phyloP scores from a whole-genome alignment of 495 filamentous ascomycete species.

The Jackrogersella multiformis region DNA sequence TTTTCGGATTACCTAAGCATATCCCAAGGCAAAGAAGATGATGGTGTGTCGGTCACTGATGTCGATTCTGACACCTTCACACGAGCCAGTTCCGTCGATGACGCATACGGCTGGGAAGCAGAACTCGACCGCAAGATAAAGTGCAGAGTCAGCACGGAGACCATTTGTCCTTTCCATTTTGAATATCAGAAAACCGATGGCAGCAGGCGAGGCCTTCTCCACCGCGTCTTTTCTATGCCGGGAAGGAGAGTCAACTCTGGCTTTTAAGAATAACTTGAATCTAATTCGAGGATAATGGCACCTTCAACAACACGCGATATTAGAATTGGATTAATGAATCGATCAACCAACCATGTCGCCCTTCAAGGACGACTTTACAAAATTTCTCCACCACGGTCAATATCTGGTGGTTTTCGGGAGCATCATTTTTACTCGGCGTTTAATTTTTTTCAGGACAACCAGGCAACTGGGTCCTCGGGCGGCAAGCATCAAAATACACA shows the following conservation, averaged over 20 bases:
- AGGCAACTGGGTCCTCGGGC: constrained; percentile 37
- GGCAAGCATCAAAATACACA: constrained; percentile 42
- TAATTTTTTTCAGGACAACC: constrained; percentile 18
- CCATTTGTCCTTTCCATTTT: constrained; percentile 21
- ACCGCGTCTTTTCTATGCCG: constrained; percentile 52
- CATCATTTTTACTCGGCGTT: constrained; percentile 39
- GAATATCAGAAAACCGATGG: constrained; percentile 45
- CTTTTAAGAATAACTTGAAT: constrained; percentile 15
- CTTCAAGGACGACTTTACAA: constrained; percentile 3
- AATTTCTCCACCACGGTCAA: constrained; percentile 12
- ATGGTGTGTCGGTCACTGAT: constrained; percentile 38
- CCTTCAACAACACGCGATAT: constrained; percentile 5
- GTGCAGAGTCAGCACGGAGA: constrained; percentile 26
- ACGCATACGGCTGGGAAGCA: constrained; percentile 61
- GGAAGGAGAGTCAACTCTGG: constrained; percentile 28
- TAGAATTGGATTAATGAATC: constrained; percentile 25
- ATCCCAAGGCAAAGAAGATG: constrained; percentile 28
- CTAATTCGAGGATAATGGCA: neutral
- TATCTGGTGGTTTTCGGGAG: constrained; percentile 16
- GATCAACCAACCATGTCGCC: constrained; percentile 6
- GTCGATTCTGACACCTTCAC: constrained; percentile 37
- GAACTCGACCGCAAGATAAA: constrained; percentile 50
- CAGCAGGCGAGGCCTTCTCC: constrained; percentile 52
- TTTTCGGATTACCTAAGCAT: constrained; percentile 50
- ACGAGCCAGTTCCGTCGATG: constrained; percentile 45